Base-by-base conservation (phyloP, 2,329 filamentous ascomycete genomes). In the Fusarium sulawesiense region DNA sequence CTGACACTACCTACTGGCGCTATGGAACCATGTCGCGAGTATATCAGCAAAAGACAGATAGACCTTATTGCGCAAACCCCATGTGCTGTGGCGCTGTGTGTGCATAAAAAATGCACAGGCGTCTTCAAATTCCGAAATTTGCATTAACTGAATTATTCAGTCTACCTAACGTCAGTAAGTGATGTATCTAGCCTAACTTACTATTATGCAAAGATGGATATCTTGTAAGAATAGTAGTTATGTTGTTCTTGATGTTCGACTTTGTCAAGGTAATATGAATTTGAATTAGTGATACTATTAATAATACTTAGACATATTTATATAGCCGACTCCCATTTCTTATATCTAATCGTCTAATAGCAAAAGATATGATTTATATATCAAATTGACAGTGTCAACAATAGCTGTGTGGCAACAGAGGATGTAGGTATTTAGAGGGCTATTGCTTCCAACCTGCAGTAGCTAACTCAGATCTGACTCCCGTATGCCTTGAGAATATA, bases 161-260 rank as follows among this genome's bases (percentile, higher is more conserved):
- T 37, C 5, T 10, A 37, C 9, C 9, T 6, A 0, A n/a, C 10
- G 5, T 3, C 9, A 11, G 11, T 37, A 1, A 9, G 10, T n/a
- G 6, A 10, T n/a, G 0, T n/a, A 10, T 3, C 10, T 7, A 18
- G 9, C 3, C 1, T 13, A 4, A 6, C 9, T n/a, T 37, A 5
- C 7, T 7, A 18, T 10, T 1, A 37, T 0, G 18, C 6, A n/a
- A 11, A n/a, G 3, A 37, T 4, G 1, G n/a, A n/a, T 11, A 1
- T 6, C 18, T 3, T 11, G 34, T 9, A 6, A 6, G 5, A n/a
- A 37, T n/a, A 3, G 9, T 10, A 6, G 18, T 11, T 5, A n/a
- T n/a, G 12, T 30, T 13, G 12, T 13, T 30, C 9, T 30, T 13
- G 4, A 30, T 30, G 6, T 30, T 30, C 12, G 13, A 13, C 29